Evolutionary conservation across 805 yeast species (phyloP), one percentile per base, ranked within the genome.

Genomic region (Ogataea philodendri): DNA sequence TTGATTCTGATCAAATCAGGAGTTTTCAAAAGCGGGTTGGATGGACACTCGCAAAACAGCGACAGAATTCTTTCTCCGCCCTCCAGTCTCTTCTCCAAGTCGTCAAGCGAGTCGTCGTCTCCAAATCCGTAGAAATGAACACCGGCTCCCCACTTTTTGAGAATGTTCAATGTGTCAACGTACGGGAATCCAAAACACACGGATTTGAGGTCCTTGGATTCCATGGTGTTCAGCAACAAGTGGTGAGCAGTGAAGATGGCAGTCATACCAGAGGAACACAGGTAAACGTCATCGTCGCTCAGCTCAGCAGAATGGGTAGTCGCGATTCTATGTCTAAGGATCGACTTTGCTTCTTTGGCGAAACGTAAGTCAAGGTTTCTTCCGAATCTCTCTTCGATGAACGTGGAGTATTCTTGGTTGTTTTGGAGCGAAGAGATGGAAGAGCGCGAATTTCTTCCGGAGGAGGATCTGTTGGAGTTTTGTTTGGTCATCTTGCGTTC

Each of bases 111-210:
- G 15, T 67, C 70, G 39, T 78, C 81, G 51, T 86, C 95, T 14
- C 96, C 96, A 47, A 76, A 66, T 3, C 96, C 96, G 46, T 80
- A 78, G 58, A 88, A 90, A 48, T 79, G 79, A 24, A 83, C 84
- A 22, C 97, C 97, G 3, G 89, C 84, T 10, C 97, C 97, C 70
- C 88, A 93, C 59, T 89, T 90, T 52, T 74, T 72, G 51, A 93
- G 68, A 40, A 93, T 79, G 49, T 85, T 86, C 37, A 87, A 69
- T 0, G 97, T 89, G 58, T 93, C 97, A 18, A 86, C 93, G 59
- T 90, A 93, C 5, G 97, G 96, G 63, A 89, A 88, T 1, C 99
- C 99, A 61, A 85, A 90, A 62, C 96, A 87, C 2, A 88, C 95
- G 1, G 95, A 79, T 57, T 85, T 86, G 37, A 65, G 58, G 26